A percentile compares a stretch with the other conserved stretches of the same genome.
Evolutionary conservation across 2,329 filamentous ascomycete species (phyloP).

Genomic region (Lachnellula willkommii): DNA sequence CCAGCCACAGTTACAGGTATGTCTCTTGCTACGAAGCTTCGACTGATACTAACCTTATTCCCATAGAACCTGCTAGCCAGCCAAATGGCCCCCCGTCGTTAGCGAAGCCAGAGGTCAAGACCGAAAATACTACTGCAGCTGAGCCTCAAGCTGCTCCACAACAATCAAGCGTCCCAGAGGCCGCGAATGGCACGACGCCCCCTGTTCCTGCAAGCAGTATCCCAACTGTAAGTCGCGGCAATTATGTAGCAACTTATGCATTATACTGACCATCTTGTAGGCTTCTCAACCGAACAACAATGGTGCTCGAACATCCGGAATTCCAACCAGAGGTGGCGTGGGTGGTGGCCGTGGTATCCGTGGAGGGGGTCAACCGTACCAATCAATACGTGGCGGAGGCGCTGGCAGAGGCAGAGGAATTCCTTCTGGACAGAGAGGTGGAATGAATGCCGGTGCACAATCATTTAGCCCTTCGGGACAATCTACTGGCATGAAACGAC

Average conservation of each 20-base stretch:
- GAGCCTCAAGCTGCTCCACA: slow-evolving; percentile 10
- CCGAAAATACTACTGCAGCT: slow-evolving; percentile 11
- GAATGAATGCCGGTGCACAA: slow-evolving; percentile 30
- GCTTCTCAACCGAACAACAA: slow-evolving; percentile 19
- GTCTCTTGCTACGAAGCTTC: background rate
- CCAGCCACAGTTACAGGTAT: slow-evolving; percentile 11
- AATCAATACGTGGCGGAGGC: slow-evolving; percentile 16
- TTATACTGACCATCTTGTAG: slow-evolving; percentile 13
- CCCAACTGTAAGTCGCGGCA: slow-evolving; percentile 23
- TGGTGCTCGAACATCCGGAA: slow-evolving; percentile 21
- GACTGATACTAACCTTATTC: background rate
- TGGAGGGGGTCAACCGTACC: slow-evolving; percentile 20
- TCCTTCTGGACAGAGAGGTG: slow-evolving; percentile 23
- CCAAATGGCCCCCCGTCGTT: slow-evolving; percentile 16
- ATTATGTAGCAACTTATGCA: background rate
- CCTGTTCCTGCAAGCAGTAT: slow-evolving; percentile 23
- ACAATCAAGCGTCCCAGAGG: slow-evolving; percentile 7
- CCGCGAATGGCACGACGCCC: slow-evolving; percentile 16
- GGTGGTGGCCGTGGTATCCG: slow-evolving; percentile 20
- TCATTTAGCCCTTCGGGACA: slow-evolving; percentile 24
- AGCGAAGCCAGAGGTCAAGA: slow-evolving; percentile 16
- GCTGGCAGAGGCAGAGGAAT: slow-evolving; percentile 27
- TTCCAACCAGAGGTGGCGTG: slow-evolving; percentile 28
- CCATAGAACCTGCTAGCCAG: slow-evolving; percentile 14
- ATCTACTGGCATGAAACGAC: slow-evolving; percentile 27